Percentiles rank a stretch among this genome's conserved stretches.
These are phyloP conservation scores for Eucalyptus sp. DNA, from an alignment of 345 rosid genomes.

Conservation along the genomic window DNA sequence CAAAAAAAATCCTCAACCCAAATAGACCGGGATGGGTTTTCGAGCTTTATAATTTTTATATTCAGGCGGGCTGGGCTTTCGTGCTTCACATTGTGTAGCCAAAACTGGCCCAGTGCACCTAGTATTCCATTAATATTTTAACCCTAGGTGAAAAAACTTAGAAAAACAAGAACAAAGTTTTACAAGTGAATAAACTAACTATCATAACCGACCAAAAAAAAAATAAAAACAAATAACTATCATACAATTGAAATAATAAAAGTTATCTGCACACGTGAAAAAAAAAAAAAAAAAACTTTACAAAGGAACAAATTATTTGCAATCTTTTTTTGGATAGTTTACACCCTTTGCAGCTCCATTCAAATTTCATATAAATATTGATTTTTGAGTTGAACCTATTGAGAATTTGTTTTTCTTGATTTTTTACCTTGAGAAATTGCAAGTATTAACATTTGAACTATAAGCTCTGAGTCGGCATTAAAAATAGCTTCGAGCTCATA, in stretches of 20 bases:
- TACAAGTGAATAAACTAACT: background rate
- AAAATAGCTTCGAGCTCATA: background rate
- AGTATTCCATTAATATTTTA: background rate
- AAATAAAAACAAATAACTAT: background rate
- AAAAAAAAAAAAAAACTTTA: no score
- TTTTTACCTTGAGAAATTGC: background rate
- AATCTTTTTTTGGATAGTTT: background rate
- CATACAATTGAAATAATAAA: background rate
- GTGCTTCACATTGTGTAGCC: background rate
- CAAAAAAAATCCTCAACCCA: background rate
- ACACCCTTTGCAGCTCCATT: background rate
- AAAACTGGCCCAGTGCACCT: background rate
- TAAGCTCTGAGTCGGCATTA: background rate
- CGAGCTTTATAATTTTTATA: background rate
- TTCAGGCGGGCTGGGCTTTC: background rate
- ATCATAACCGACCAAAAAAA: background rate
- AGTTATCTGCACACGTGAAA: background rate
- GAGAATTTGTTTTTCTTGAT: background rate
- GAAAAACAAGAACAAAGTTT: accelerated
- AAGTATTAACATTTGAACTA: background rate
- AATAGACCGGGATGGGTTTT: background rate
- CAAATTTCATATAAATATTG: background rate
- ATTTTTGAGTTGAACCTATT: background rate
- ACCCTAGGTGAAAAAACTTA: no score
- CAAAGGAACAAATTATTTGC: background rate